Evolutionary conservation across 176 grass and related monocot species (phyloP).

Genomic region (Thinopyrum elongatum): DNA sequence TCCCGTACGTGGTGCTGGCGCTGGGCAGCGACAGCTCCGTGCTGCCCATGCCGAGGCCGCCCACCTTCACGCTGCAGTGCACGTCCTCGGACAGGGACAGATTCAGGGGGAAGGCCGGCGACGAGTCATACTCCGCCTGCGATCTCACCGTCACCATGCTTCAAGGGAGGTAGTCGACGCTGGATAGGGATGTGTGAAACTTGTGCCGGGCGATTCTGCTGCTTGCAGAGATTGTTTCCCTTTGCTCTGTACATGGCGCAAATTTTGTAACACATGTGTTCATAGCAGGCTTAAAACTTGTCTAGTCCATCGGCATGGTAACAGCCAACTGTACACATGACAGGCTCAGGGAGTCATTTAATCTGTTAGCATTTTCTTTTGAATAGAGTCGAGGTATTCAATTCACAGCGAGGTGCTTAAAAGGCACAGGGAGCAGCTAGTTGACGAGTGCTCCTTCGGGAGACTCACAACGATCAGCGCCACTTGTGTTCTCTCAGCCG

Average conservation of each 20-base stretch:
- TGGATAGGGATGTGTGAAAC: too few species aligned
- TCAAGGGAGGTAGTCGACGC: slow-evolving; percentile 39
- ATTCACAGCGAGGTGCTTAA: too few species aligned
- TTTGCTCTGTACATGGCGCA: background rate
- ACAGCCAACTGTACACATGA: background rate
- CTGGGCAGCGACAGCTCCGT: slow-evolving; percentile 41
- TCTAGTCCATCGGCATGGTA: background rate
- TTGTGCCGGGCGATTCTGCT: background rate
- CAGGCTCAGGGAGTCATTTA: background rate
- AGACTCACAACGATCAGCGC: too few species aligned
- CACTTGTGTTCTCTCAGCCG: too few species aligned
- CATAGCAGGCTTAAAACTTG: background rate
- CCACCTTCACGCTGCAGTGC: slow-evolving; percentile 56
- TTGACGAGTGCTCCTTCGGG: too few species aligned
- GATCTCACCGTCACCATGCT: slow-evolving; percentile 46
- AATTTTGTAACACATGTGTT: background rate
- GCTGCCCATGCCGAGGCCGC: slow-evolving; percentile 54
- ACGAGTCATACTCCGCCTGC: slow-evolving; percentile 30
- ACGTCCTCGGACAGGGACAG: slow-evolving; percentile 9
- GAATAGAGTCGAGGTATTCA: too few species aligned
- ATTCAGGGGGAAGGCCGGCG: background rate
- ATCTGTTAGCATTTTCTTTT: too few species aligned
- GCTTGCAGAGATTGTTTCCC: background rate
- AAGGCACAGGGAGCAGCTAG: too few species aligned
- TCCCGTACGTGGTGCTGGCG: slow-evolving; percentile 54